These are phyloP conservation scores for Monosiga brevicollis DNA, from an alignment of 78 protist genomes.

Conservation along the genomic window DNA sequence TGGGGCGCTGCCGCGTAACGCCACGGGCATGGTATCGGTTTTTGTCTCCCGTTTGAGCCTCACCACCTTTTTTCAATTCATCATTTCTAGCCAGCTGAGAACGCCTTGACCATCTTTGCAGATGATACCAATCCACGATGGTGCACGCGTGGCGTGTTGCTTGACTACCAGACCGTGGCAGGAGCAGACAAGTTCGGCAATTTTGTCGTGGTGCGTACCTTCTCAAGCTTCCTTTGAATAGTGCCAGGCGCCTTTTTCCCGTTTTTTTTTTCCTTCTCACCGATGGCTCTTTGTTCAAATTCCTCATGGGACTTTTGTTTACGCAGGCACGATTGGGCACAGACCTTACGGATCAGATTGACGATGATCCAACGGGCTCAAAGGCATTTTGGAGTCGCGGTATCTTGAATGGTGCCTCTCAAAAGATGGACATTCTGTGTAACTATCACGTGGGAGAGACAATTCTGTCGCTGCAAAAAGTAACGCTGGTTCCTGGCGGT, in stretches of 20 bases:
- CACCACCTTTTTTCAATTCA: not conserved
- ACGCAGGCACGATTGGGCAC: too few species aligned
- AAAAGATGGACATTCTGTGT: slow-evolving; percentile 37
- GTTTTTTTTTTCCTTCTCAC: too few species aligned
- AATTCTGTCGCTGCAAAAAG: slow-evolving; percentile 41
- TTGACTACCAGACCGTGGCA: slow-evolving; percentile 86
- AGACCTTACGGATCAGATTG: not conserved
- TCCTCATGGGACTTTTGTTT: too few species aligned
- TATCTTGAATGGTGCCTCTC: slow-evolving; percentile 52
- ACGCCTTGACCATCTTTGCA: slow-evolving; percentile 70
- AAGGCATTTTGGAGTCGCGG: slow-evolving; percentile 8
- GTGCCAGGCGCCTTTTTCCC: too few species aligned
- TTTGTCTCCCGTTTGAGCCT: not conserved
- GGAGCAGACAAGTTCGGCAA: slow-evolving; percentile 81
- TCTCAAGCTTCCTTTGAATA: slow-evolving; percentile 14
- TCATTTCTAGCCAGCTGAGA: slow-evolving; percentile 17
- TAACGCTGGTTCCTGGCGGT: slow-evolving; percentile 53
- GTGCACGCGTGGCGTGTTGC: slow-evolving; percentile 34
- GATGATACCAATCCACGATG: slow-evolving; percentile 86
- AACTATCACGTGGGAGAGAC: slow-evolving; percentile 81
- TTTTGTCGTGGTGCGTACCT: slow-evolving; percentile 63
- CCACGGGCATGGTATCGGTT: not conserved
- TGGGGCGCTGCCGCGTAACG: not conserved
- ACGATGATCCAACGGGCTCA: slow-evolving; percentile 11
- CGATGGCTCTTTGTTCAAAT: too few species aligned